Conservation (phyloP, 768 basidiomycete genomes). For the Dendrothele bispora region DNA sequence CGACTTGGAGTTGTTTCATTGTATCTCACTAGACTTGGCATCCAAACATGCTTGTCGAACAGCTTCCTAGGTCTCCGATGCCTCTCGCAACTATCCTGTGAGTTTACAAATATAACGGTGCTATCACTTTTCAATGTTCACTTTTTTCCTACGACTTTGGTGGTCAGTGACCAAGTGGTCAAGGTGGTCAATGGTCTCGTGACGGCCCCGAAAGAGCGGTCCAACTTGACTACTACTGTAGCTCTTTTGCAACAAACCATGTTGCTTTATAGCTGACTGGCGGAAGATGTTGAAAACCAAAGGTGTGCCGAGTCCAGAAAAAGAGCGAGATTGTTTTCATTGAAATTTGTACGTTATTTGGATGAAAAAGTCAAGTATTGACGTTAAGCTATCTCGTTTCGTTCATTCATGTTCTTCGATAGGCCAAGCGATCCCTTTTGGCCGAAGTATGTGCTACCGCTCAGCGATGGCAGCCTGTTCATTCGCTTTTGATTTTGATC, state of each 20-base stretch:
- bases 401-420: background rate
- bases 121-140: too few relatives aligned
- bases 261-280: constrained; percentile 67
- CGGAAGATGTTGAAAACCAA: constrained; percentile 58
- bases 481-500: constrained; percentile 72
- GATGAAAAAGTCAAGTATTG: constrained; percentile 63
- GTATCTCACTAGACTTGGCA: too few relatives aligned
- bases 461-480: constrained; percentile 85
- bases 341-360: constrained; percentile 76
- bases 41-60: too few relatives aligned
- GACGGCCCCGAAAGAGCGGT: constrained; percentile 76
- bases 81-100: too few relatives aligned
- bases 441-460: constrained; percentile 73
- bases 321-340: constrained; percentile 60
- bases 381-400: background rate
- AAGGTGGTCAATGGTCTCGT: constrained; percentile 76
- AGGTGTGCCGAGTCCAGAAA: constrained; percentile 65
- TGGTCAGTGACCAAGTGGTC: too few relatives aligned
- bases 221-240: constrained; percentile 81
- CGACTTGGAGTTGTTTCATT: too few relatives aligned
- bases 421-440: constrained; percentile 78
- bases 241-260: constrained; percentile 80
- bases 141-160: too few relatives aligned
- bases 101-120: too few relatives aligned
- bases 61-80: too few relatives aligned